Percentiles rank a stretch among this genome's conserved stretches.
Conservation (phyloP, 2,329 filamentous ascomycete species). For the Tolypocladium capitatum region DNA sequence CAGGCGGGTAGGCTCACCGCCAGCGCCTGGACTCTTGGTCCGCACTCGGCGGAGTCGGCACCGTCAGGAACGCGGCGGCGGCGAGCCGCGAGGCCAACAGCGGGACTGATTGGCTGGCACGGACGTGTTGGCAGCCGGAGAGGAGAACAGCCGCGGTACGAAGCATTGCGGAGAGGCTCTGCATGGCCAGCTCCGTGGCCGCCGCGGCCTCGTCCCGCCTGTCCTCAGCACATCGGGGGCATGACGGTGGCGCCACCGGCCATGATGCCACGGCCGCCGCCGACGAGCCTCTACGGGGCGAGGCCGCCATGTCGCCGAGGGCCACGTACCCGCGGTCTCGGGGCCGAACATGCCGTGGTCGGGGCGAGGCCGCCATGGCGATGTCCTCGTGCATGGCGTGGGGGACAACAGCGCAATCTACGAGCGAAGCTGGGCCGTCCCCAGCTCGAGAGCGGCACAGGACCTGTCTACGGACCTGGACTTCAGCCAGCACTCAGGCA, state of each 20-base stretch:
- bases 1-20: too few species aligned
- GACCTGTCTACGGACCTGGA: too few species aligned
- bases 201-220: conserved; percentile 64
- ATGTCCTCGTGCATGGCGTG: neutral
- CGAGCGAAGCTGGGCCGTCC: neutral
- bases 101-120: too few species aligned
- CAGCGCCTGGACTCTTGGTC: too few species aligned
- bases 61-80: too few species aligned
- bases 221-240: conserved; percentile 58
- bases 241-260: conserved; percentile 77
- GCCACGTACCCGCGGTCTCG: conserved; percentile 71
- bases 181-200: conserved; percentile 73
- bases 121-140: too few species aligned
- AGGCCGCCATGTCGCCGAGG: conserved; percentile 80
- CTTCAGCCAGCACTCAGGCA: neutral
- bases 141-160: too few species aligned
- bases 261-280: conserved; percentile 72
- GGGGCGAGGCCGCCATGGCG: conserved; percentile 35
- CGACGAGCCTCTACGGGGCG: conserved; percentile 66
- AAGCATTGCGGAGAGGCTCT: too few species aligned
- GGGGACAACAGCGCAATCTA: too few species aligned
- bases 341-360: conserved; percentile 80
- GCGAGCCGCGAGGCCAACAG: too few species aligned
- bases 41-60: too few species aligned
- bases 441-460: neutral